phyloP scores from a whole-genome alignment of 2,329 filamentous ascomycete species.

The Xylaria polymorpha region DNA sequence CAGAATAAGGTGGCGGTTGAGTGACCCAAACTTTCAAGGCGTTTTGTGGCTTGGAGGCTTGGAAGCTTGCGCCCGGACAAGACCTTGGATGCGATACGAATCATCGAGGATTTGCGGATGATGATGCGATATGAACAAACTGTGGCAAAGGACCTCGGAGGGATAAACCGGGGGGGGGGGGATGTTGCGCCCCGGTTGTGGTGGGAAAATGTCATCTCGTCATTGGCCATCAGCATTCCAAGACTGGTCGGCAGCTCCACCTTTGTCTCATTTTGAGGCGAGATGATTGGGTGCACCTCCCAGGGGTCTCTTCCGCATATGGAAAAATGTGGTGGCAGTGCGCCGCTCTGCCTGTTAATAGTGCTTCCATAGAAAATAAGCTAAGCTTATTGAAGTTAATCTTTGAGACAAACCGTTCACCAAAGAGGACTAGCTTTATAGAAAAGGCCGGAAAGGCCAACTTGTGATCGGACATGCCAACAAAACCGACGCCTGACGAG shows the following conservation, averaged over 20 bases:
- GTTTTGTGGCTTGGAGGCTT: background rate
- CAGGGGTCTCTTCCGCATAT: constrained; percentile 19
- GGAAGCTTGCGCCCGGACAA: background rate
- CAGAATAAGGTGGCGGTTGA: background rate
- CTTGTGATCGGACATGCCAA: constrained; percentile 32
- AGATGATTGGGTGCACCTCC: constrained; percentile 31
- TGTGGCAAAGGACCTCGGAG: constrained; percentile 17
- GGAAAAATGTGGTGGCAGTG: constrained; percentile 32
- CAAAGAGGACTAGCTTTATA: constrained; percentile 29
- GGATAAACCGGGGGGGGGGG: background rate
- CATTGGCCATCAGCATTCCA: constrained; percentile 25
- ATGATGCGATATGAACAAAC: constrained; percentile 6
- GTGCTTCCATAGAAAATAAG: background rate
- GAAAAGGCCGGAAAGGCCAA: background rate
- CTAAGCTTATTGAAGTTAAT: constrained; percentile 27
- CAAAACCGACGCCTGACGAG: constrained; percentile 10
- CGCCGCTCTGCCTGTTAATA: constrained; percentile 19
- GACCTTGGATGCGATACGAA: background rate
- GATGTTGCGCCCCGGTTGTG: background rate
- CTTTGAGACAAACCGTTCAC: background rate
- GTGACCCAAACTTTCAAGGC: background rate
- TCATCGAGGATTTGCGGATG: background rate
- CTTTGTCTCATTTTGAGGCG: constrained; percentile 21
- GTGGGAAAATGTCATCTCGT: constrained; percentile 19
- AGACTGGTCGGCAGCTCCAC: constrained; percentile 11